phyloP scores from a whole-genome alignment of 2,329 filamentous ascomycete genomes.

The Ophiobolus disseminans region DNA sequence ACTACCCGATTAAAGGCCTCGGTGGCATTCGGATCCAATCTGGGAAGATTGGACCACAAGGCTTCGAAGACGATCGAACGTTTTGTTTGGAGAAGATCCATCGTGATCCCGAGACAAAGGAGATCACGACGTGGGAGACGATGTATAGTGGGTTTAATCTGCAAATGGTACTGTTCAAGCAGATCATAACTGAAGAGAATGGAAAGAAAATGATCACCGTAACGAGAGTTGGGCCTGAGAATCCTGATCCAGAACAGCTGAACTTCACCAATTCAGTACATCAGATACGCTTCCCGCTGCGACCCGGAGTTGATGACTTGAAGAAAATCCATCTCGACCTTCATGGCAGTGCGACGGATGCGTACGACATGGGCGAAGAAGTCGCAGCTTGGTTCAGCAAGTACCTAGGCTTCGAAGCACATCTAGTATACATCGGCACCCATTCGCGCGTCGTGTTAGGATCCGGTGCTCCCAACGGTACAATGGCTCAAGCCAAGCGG shows the following conservation, averaged over 20 bases:
- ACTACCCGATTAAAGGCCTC: conserved; percentile 19
- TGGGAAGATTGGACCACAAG: conserved; percentile 12
- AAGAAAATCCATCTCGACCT: conserved; percentile 62
- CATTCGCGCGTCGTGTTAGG: conserved; percentile 68
- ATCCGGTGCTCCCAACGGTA: conserved; percentile 57
- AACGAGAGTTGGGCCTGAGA: conserved; percentile 10
- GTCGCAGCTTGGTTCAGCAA: conserved; percentile 72
- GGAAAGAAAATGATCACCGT: conserved; percentile 9
- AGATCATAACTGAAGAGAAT: conserved; percentile 7
- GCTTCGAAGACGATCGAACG: conserved; percentile 19
- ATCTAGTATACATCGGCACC: conserved; percentile 70
- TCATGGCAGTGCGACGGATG: conserved; percentile 64
- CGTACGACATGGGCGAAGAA: conserved; percentile 67
- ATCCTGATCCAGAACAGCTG: conserved; percentile 9
- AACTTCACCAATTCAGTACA: conserved; percentile 11
- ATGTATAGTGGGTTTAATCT: conserved; percentile 23
- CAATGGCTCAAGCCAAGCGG: conserved; percentile 13
- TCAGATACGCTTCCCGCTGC: conserved; percentile 58
- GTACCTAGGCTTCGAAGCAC: conserved; percentile 52
- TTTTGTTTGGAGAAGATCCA: conserved; percentile 23
- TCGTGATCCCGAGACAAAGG: conserved; percentile 14
- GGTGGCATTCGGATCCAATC: conserved; percentile 9
- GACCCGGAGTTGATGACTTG: conserved; percentile 58
- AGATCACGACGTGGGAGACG: conserved; percentile 13
- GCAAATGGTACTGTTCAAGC: conserved; percentile 20